Base-by-base conservation (phyloP, 2,329 filamentous ascomycete species). In the Basipetospora chlamydospora region DNA sequence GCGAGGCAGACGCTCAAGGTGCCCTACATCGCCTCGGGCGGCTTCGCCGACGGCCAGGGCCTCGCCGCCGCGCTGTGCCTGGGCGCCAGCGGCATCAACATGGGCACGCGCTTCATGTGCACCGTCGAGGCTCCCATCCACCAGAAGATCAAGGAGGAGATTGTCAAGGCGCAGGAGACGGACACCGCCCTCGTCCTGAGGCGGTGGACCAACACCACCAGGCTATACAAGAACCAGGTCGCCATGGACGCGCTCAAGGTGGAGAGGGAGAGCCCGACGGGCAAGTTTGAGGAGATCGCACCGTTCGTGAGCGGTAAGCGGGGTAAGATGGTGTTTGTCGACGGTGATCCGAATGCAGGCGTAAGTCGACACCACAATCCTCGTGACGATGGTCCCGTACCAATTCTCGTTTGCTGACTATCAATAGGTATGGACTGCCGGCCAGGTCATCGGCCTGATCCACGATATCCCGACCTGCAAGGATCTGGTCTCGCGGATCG, bases 101-200 rank as follows among this genome's bases (percentile, higher is more conserved):
- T 98, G 90, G 90, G 90, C 40, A 98, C 90, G 8, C 70, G 90
- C 28, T 98, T 96, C 65, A 92, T 98, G 83, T 88, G 81, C 63
- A 96, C 90, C 0, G 67, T 88, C 30, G 90, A 96, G 60, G 78
- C 87, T 12, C 90, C 90, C 1, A 82, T 98, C 44, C 90, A 98
- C 61, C 56, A 74, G 33, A 93, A 93, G 47, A 85, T 98, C 64
- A 98, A 98, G 70, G 70, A 92, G 57, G 70, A 81, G 46, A 98
- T 98, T 50, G 86, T 95, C 35, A 70, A 75, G 38, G 82, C 87
- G 1, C 70, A 85, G 44, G 90, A 98, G 67, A 86, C 81, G 16
- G 85, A 96, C 57, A 98, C 90, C 0, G 76, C 86, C 46, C 69
- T 98, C 36, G 74, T 98, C 17, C 65, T 98, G 52, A 66, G 88